These are phyloP conservation scores for Rhipidocladum racemiflorum DNA, from an alignment of 176 grass and related monocot genomes.

Conservation along the genomic window DNA sequence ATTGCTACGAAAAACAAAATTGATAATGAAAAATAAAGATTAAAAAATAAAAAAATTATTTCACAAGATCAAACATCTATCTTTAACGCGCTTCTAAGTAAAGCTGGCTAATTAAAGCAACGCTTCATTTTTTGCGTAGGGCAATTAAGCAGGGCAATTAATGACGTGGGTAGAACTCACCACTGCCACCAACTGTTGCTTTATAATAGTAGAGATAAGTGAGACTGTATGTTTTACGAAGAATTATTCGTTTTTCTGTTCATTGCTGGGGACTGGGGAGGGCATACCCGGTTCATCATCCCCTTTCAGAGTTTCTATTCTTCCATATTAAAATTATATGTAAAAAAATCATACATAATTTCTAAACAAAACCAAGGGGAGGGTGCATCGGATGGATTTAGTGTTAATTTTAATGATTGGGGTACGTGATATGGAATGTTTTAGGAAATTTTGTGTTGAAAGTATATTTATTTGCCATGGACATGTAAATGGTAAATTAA, in stretches of 20 bases:
- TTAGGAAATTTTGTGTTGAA: background rate
- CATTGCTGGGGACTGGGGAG: background rate
- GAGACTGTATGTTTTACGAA: constrained; percentile 3
- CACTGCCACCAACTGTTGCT: too few species aligned
- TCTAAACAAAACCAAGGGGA: background rate
- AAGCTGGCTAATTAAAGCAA: too few species aligned
- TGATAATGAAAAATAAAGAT: too few species aligned
- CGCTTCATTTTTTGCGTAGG: too few species aligned
- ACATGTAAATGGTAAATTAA: background rate
- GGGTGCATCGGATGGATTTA: background rate
- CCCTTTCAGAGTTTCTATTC: background rate
- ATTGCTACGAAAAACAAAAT: too few species aligned
- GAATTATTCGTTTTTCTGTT: background rate
- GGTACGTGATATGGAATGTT: background rate
- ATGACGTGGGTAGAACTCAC: too few species aligned
- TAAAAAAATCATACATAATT: background rate
- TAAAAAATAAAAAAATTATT: too few species aligned
- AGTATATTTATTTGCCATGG: background rate
- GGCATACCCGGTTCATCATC: background rate
- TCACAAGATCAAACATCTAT: too few species aligned
- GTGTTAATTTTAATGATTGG: background rate
- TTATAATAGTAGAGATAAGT: too few species aligned
- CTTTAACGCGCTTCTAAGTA: too few species aligned
- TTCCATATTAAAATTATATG: background rate
- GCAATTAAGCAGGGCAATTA: too few species aligned